Percentiles rank a stretch among this genome's conserved stretches.
Evolutionary conservation across 805 yeast species (phyloP).

Genomic region (Blastobotrys terrestris): DNA sequence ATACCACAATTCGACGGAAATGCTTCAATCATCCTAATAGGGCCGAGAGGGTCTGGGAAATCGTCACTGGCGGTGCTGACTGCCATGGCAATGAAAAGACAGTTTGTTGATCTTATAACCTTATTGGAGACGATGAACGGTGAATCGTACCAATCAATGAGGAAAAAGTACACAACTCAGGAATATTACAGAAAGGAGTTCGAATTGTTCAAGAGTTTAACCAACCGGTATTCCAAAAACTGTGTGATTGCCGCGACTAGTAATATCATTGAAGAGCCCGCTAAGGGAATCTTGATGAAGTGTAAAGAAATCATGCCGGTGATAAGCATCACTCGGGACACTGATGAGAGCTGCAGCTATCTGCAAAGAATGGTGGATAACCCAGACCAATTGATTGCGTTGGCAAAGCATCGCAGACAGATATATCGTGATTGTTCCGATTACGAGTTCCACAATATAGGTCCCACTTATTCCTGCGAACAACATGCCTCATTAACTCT

Average conservation of each 20-base stretch:
- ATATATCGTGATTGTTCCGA: slow-evolving; percentile 5
- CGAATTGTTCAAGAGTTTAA: slow-evolving; percentile 5
- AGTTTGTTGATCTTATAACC: slow-evolving; percentile 8
- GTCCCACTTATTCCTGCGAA: neutral
- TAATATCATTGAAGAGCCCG: slow-evolving; percentile 6
- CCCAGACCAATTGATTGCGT: neutral
- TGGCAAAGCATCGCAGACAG: neutral
- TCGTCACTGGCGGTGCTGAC: slow-evolving; percentile 12
- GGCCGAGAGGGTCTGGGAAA: slow-evolving; percentile 10
- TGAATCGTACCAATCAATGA: slow-evolving; percentile 4
- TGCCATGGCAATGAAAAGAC: slow-evolving; percentile 10
- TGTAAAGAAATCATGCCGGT: slow-evolving; percentile 4
- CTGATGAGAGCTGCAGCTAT: slow-evolving; percentile 4
- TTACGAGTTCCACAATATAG: slow-evolving; percentile 8
- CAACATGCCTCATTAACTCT: neutral
- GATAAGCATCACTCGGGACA: slow-evolving; percentile 2
- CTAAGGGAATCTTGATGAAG: neutral
- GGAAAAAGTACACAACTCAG: slow-evolving; percentile 5
- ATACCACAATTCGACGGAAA: neutral
- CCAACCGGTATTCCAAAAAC: slow-evolving; percentile 4
- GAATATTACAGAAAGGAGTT: slow-evolving; percentile 6
- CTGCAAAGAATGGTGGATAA: slow-evolving; percentile 1
- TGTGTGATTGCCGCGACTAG: slow-evolving; percentile 8
- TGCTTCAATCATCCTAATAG: slow-evolving; percentile 9
- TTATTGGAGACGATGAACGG: slow-evolving; percentile 11